Base-by-base conservation (phyloP, 2,329 filamentous ascomycete genomes). In the Monosporascus sp. region DNA sequence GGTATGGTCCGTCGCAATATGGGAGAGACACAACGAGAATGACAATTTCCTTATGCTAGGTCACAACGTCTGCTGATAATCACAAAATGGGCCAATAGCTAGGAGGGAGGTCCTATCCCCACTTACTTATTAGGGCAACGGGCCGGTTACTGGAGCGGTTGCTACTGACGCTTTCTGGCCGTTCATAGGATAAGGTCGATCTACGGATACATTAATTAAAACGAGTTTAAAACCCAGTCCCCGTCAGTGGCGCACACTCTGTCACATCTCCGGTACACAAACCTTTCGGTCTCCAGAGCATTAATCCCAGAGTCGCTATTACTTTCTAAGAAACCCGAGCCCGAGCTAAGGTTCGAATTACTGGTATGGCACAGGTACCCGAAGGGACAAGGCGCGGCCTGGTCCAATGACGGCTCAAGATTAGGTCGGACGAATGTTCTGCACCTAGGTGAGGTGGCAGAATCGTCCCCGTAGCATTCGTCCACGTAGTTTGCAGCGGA, bases 291-390 rank as follows among this genome's bases (percentile, higher is more conserved):
- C 6, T 18, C 17, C 1, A 56, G 58, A 2, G 54, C 49, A 34
- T 63, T 65, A 8, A 65, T 48, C 1, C 61, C 63, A 3, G 65
- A 27, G 20, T 65, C 48, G 0, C 48, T 22, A 17, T 60, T 49
- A 14, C 54, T 60, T 22, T 62, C 48, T 4, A 65, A 36, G 47
- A 51, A 50, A 1, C 57, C 59, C 1, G 59, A 55, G 9, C 58
- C 60, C 2, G 60, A 7, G 7, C 53, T 24, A 7, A 59, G 24
- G 2, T 49, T 62, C 1, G 18, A 7, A 5, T 49, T 37, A 1
- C 38, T 22, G 2, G 27, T 51, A 7, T 34, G 17, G 45, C 62
- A 64, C 0, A 64, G 47, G 1, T 44, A 37, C 0, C 47, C 48
- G 27, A 64, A 65, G 2, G 62, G 62, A 25, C 62, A 65, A 2